Evolutionary conservation across 371 early-diverging fungal genomes (phyloP), one percentile per base, ranked within the genome.

Genomic region (Coemansia sp.): DNA sequence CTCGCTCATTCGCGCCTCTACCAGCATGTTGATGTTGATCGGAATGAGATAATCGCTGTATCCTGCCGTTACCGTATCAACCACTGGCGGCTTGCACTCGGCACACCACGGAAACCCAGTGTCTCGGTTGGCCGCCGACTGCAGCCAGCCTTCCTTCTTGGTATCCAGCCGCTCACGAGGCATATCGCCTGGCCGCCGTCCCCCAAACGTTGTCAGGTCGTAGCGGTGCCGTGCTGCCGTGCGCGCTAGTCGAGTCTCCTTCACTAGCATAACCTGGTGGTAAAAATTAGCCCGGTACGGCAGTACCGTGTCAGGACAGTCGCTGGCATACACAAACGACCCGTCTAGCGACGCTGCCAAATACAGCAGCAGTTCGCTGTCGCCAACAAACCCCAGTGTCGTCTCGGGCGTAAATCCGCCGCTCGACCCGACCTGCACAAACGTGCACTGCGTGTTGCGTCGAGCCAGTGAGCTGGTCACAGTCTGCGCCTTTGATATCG

Each of bases 31-130:
- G 21, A 94, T 81, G 56, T 85, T 85, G 23, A 86, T 79, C 17
- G 83, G 82, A 19, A 89, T 78, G 13, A 75, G 80, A 71, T 94
- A 95, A 63, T 94, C 92, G 41, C 87, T 85, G 74, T 89, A 94
- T 36, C 89, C 85, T 8, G 90, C 85, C 1, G 89, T 79, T 57
- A 91, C 88, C 32, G 88, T 85, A 56, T 92, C 90, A 19, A 92
- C 88, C 0, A 84, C 80, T 1, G 94, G 95, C 15, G 95, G 88
- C 19, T 78, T 81, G 63, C 90, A 84, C 53, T 83, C 71, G 3
- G 92, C 84, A 62, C 88, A 86, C 98, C 98, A 97, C 2, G 98
- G 98, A 67, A 94, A 97, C 44, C 84, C 86, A 58, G 82, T 61
- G 39, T 73, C 73, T 15, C 65, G 51, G 48, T 53, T 39, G 15